Conservation (phyloP, 2,329 filamentous ascomycete genomes). For the Fusarium concolor region DNA sequence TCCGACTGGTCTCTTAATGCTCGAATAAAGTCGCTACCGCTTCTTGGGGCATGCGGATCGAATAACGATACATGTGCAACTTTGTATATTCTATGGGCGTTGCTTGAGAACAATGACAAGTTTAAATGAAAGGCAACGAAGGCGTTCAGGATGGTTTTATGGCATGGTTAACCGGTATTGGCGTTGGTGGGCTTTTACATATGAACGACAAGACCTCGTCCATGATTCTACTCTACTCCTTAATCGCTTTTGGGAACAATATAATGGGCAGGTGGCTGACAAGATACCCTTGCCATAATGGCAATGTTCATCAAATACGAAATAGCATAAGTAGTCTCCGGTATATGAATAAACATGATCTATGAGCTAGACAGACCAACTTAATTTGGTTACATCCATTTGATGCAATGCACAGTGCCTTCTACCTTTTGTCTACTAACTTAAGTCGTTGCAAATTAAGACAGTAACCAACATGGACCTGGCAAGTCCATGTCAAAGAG, state of each 20-base stretch:
- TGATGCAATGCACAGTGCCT: neutral
- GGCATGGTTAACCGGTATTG: constrained; percentile 9
- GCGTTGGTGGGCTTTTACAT: constrained; percentile 21
- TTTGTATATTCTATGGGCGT: constrained; percentile 29
- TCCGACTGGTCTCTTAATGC: constrained; percentile 4
- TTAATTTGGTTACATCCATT: neutral
- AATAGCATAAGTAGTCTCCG: constrained; percentile 11
- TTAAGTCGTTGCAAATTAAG: constrained; percentile 1
- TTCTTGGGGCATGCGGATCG: constrained; percentile 7
- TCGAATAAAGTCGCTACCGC: constrained; percentile 7
- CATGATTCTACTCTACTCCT: constrained; percentile 21
- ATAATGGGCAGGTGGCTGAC: constrained; percentile 23
- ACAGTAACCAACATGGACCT: neutral
- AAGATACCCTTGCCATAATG: constrained; percentile 37
- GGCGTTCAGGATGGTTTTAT: constrained; percentile 35
- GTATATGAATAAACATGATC: constrained; percentile 28
- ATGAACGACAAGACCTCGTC: constrained; percentile 14
- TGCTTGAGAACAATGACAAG: constrained; percentile 8
- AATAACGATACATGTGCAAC: constrained; percentile 19
- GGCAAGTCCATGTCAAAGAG: neutral
- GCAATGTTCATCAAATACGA: constrained; percentile 26
- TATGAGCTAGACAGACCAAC: constrained; percentile 13
- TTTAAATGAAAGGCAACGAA: constrained; percentile 31
- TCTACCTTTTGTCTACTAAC: constrained; percentile 12
- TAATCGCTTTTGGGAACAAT: constrained; percentile 12